These are phyloP conservation scores for Fusarium abutilonis DNA, from an alignment of 2,329 filamentous ascomycete species.

Conservation along the genomic window DNA sequence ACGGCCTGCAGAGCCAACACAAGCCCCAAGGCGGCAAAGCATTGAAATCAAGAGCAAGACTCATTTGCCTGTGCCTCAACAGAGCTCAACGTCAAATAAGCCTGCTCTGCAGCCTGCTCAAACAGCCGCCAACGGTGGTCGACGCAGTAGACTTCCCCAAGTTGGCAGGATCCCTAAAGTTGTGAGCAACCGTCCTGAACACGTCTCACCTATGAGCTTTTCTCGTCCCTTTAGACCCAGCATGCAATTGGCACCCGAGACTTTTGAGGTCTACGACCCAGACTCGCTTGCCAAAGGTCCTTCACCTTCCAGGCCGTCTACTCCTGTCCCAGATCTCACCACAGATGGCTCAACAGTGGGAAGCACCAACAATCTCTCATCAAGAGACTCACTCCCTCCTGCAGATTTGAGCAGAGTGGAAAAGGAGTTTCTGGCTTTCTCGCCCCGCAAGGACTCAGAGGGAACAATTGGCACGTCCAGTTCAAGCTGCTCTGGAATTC, in stretches of 20 bases:
- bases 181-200: constrained; percentile 72
- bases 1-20: constrained; percentile 12
- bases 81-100: constrained; percentile 7
- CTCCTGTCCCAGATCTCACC: constrained; percentile 51
- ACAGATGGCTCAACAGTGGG: constrained; percentile 51
- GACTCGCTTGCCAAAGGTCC: constrained; percentile 61
- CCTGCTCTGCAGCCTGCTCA: constrained; percentile 7
- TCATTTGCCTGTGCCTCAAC: constrained; percentile 17
- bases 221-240: constrained; percentile 79
- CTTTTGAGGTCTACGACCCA: constrained; percentile 43
- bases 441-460: constrained; percentile 76
- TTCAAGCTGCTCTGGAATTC: constrained; percentile 73
- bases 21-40: not conserved
- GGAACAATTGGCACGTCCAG: constrained; percentile 56
- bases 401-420: constrained; percentile 46
- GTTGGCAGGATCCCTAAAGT: constrained; percentile 89
- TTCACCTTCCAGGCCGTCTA: constrained; percentile 55
- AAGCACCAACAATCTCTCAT: constrained; percentile 47
- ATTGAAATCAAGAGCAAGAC: constrained; percentile 14
- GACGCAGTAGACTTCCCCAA: constrained; percentile 74
- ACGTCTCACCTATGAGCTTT: constrained; percentile 80
- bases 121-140: constrained; percentile 21
- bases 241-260: constrained; percentile 50
- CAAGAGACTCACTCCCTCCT: constrained; percentile 46
- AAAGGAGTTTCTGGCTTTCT: constrained; percentile 78